Base-by-base conservation (phyloP, 1,284 basidiomycete species). In the Ustilago shanxiensis region DNA sequence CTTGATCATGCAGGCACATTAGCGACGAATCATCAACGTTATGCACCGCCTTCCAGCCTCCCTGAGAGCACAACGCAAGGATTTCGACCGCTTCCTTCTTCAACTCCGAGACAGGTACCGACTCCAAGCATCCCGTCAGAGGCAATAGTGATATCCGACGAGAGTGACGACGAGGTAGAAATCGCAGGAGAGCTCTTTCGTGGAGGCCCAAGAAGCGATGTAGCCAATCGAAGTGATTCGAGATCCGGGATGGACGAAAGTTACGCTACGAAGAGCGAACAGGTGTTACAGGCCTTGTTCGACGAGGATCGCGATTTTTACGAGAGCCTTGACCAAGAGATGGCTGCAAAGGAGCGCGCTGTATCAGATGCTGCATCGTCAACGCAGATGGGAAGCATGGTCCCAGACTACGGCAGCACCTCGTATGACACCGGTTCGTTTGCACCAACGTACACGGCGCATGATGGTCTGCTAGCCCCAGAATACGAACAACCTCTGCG, bases 141-240 rank as follows among this genome's bases (percentile, higher is more conserved):
- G 16, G 58, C 70, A 22, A 75, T 75, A 20, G 53, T 64, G 22
- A n/a, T 75, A 11, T 75, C 72, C 0, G 70, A 68, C 1, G 72
- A 75, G 35, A 59, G 54, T 52, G 67, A 69, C 22, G 41, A 66
- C 5, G 50, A 60, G 2, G 37, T 51, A 10, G 60, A 66, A n/a
- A n/a, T 47, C 29, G n/a, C n/a, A 35, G 33, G 35, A 55, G 59
- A 45, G 2, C 22, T 9, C 18, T 29, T 35, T 47, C 37, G 51
- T 20, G 18, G 45, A 29, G 45, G 41, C 6, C 16, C 28, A 10
- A 51, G 50, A 28, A 50, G 49, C 28, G 56, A 50, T 20, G 18
- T 11, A 9, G 18, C 39, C 6, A 13, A 14, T 11, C 51, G 7
- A 35, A 53, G 51, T 2, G n/a, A 18, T 13, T 13, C 35, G 3